Conservation (phyloP, 441 rosid species). For the Bocquillonia castaneifolia region DNA sequence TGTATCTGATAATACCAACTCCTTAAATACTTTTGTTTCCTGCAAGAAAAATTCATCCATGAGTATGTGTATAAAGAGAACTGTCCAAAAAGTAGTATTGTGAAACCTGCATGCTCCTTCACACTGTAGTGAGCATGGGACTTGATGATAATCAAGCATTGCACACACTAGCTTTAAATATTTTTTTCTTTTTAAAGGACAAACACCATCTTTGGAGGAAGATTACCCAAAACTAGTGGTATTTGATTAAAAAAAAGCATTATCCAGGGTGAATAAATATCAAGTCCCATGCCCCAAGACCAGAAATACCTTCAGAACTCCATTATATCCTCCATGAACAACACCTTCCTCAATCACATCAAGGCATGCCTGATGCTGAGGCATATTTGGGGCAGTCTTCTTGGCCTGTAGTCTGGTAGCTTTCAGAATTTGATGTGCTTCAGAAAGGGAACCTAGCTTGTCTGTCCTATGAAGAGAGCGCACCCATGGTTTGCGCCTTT, state of each 20-base stretch:
- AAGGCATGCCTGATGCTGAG: constrained; percentile 79
- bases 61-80: constrained; percentile 15
- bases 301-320: constrained; percentile 67
- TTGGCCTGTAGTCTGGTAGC: constrained; percentile 61
- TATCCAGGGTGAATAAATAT: constrained; percentile 2
- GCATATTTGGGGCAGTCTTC: constrained; percentile 73
- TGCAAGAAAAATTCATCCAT: constrained; percentile 34
- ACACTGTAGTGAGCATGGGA: neutral
- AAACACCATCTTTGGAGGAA: constrained; percentile 14
- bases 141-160: neutral
- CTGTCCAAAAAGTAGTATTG: constrained; percentile 1
- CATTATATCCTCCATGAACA: constrained; percentile 82
- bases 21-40: constrained; percentile 80
- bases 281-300: constrained; percentile 3
- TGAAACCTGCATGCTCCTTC: constrained; percentile 16
- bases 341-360: constrained; percentile 92
- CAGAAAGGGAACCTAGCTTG: constrained; percentile 77
- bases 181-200: neutral
- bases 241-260: constrained; percentile 3
- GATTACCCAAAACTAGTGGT: neutral
- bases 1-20: constrained; percentile 66
- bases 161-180: neutral
- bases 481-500: constrained; percentile 70
- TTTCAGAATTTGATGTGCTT: constrained; percentile 61
- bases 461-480: constrained; percentile 83